These are phyloP conservation scores for Megacollybia marginata DNA, from an alignment of 768 basidiomycete genomes.

Conservation along the genomic window DNA sequence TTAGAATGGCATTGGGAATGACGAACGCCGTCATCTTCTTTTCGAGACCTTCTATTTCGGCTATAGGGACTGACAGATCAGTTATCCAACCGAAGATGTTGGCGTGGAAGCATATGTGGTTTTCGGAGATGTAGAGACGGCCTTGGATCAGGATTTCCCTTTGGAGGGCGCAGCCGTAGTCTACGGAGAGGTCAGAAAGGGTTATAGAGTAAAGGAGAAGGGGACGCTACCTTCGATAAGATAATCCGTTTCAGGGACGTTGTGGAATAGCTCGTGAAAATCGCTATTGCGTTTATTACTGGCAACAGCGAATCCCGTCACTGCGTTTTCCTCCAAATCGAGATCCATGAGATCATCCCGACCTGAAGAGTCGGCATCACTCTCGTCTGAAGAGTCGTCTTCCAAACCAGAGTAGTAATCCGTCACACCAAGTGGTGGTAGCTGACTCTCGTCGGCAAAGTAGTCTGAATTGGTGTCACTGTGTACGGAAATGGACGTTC, in stretches of 20 bases:
- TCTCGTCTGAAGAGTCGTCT: too few species aligned
- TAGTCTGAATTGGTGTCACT: conserved; percentile 27
- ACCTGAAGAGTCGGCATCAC: too few species aligned
- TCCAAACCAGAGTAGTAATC: too few species aligned
- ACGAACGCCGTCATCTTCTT: conserved; percentile 98
- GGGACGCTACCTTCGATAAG: conserved; percentile 81
- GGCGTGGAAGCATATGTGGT: too few species aligned
- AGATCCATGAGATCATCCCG: too few species aligned
- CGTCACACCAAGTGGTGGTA: too few species aligned
- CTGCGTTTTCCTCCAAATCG: conserved; percentile 74
- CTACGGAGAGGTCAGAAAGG: conserved; percentile 30
- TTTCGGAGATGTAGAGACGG: too few species aligned
- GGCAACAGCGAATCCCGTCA: conserved; percentile 96
- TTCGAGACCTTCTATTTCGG: conserved; percentile 80
- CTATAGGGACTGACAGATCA: conserved; percentile 84
- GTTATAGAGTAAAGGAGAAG: conserved; percentile 1
- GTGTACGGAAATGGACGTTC: conserved; percentile 16
- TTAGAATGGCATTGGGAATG: conserved; percentile 92
- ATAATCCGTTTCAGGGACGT: conserved; percentile 91
- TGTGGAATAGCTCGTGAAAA: conserved; percentile 90
- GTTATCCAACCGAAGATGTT: too few species aligned
- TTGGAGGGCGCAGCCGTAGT: too few species aligned
- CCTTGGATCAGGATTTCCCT: too few species aligned
- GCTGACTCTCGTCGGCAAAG: conserved; percentile 24
- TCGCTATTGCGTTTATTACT: conserved; percentile 92